Evolutionary conservation across 2,329 filamentous ascomycete genomes (phyloP).

Genomic region (Phyllachora maydis): DNA sequence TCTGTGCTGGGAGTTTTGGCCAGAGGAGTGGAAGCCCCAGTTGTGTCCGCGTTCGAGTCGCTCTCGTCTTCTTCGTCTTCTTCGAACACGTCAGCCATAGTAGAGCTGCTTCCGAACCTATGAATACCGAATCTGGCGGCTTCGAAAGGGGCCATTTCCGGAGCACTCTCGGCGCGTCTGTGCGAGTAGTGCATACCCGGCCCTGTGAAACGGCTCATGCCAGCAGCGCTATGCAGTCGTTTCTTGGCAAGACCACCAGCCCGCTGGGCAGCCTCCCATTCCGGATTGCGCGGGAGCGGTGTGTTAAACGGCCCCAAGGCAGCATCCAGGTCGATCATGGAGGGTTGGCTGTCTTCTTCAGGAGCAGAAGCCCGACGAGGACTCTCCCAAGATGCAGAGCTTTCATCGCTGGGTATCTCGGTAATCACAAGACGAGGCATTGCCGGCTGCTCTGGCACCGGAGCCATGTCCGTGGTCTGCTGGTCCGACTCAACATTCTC

Average conservation of each 20-base stretch:
- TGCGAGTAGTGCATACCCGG: constrained; percentile 61
- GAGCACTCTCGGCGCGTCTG: constrained; percentile 59
- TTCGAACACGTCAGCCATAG: constrained; percentile 76
- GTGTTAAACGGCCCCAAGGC: constrained; percentile 87
- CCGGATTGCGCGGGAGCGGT: constrained; percentile 38
- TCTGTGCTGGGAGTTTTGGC: constrained; percentile 16
- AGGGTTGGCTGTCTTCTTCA: constrained; percentile 47
- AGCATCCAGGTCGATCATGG: constrained; percentile 85
- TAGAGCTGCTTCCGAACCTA: constrained; percentile 43
- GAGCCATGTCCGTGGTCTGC: constrained; percentile 6
- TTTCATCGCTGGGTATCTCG: constrained; percentile 13
- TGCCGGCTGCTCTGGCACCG: constrained; percentile 11
- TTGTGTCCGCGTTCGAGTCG: constrained; percentile 22
- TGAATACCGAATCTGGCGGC: constrained; percentile 32
- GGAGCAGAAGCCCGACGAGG: constrained; percentile 13
- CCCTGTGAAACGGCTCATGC: constrained; percentile 45
- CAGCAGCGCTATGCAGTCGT: constrained; percentile 57
- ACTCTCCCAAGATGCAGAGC: constrained; percentile 15
- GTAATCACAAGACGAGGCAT: constrained; percentile 21
- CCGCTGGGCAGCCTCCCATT: constrained; percentile 46
- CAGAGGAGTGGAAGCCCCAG: constrained; percentile 11
- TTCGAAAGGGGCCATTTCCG: constrained; percentile 60
- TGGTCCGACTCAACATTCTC: constrained; percentile 10
- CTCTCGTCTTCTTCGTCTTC: constrained; percentile 55
- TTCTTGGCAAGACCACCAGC: constrained; percentile 36